A percentile compares a stretch with the other conserved stretches of the same genome.
Evolutionary conservation across 2,329 filamentous ascomycete species (phyloP).

Genomic region (Cyphellophora europaea): DNA sequence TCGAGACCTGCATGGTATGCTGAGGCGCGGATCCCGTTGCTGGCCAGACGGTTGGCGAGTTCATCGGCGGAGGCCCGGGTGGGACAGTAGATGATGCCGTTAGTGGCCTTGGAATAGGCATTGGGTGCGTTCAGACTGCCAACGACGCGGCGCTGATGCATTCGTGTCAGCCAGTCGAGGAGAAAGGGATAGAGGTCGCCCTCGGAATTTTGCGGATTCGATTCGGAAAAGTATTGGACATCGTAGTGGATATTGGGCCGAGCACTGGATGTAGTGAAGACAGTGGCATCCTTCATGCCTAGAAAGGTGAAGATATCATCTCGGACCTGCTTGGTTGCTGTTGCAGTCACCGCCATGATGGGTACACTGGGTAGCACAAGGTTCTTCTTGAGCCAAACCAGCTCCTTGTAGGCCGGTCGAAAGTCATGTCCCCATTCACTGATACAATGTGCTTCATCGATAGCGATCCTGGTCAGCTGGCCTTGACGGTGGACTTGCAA

Average conservation of each 20-base stretch:
- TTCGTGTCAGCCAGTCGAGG: constrained; percentile 63
- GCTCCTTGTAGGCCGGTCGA: constrained; percentile 77
- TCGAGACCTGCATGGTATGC: constrained; percentile 52
- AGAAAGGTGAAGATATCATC: constrained; percentile 74
- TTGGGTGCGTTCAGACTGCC: constrained; percentile 23
- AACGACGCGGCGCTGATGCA: constrained; percentile 57
- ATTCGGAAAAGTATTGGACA: constrained; percentile 52
- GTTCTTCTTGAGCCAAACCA: constrained; percentile 74
- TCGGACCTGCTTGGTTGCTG: constrained; percentile 71
- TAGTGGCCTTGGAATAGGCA: constrained; percentile 26
- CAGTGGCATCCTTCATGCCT: constrained; percentile 54
- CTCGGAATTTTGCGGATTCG: constrained; percentile 47
- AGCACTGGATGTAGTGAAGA: constrained; percentile 75
- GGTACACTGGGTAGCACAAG: constrained; percentile 66
- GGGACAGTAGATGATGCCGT: constrained; percentile 39
- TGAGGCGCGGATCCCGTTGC: constrained; percentile 29
- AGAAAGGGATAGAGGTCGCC: constrained; percentile 65
- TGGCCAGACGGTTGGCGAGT: constrained; percentile 28
- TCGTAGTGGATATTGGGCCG: constrained; percentile 85
- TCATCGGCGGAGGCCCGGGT: constrained; percentile 30
- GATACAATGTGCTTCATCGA: constrained; percentile 95
- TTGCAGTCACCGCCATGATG: constrained; percentile 87
- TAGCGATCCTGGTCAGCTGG: constrained; percentile 77
- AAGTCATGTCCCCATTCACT: constrained; percentile 99
- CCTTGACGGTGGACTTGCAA: constrained; percentile 66